A percentile compares a stretch with the other conserved stretches of the same genome.
phyloP scores from a whole-genome alignment of 805 yeast genomes.

The Nakazawaea holstii region DNA sequence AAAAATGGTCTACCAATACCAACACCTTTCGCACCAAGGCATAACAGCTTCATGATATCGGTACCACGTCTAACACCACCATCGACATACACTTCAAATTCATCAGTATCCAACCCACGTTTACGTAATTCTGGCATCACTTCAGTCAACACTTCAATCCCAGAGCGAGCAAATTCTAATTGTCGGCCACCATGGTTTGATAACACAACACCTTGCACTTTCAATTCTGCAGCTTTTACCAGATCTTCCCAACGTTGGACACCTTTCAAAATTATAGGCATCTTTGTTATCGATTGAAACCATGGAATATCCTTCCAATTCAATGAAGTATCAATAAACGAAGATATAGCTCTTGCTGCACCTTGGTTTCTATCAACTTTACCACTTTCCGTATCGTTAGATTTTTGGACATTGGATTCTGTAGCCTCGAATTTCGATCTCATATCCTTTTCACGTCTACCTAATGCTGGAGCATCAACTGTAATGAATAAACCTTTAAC shows the following conservation, averaged over 20 bases:
- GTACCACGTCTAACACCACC: slow-evolving; percentile 71
- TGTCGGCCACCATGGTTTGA: slow-evolving; percentile 93
- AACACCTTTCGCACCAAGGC: slow-evolving; percentile 67
- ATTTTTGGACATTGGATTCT: slow-evolving; percentile 21
- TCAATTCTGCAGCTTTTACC: slow-evolving; percentile 62
- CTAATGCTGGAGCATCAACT: slow-evolving; percentile 89
- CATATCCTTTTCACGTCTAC: slow-evolving; percentile 88
- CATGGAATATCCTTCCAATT: slow-evolving; percentile 61
- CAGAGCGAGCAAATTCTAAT: slow-evolving; percentile 76
- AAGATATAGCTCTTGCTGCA: slow-evolving; percentile 81
- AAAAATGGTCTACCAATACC: slow-evolving; percentile 66
- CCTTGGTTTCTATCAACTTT: slow-evolving; percentile 68
- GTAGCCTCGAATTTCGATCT: slow-evolving; percentile 50
- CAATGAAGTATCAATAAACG: slow-evolving; percentile 71
- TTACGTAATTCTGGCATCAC: slow-evolving; percentile 47
- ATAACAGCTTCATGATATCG: slow-evolving; percentile 59
- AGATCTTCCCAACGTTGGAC: slow-evolving; percentile 83
- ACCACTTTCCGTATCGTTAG: slow-evolving; percentile 37
- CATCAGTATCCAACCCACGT: slow-evolving; percentile 36
- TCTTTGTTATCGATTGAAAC: slow-evolving; percentile 47
- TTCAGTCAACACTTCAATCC: slow-evolving; percentile 71
- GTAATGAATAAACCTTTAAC: slow-evolving; percentile 82
- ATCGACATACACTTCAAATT: slow-evolving; percentile 56
- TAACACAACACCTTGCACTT: slow-evolving; percentile 72
- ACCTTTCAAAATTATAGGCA: slow-evolving; percentile 76